These are phyloP conservation scores for Penicillium waksmanii DNA, from an alignment of 495 filamentous ascomycete species.

Conservation along the genomic window DNA sequence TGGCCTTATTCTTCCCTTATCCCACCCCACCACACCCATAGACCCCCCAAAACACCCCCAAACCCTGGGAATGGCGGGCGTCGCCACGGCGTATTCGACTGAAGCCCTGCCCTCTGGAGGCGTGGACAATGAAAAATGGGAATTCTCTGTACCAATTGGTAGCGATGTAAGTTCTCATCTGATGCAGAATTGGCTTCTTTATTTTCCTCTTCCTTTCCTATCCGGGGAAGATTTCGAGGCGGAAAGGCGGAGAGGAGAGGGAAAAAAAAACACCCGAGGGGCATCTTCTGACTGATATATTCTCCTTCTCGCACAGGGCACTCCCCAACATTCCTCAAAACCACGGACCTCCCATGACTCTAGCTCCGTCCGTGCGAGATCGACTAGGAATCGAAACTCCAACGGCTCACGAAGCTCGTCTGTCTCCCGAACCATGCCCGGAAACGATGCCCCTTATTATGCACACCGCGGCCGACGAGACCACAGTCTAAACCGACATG, in stretches of 20 bases:
- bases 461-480: conserved; percentile 47
- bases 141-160: conserved; percentile 49
- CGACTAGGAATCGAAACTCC: conserved; percentile 39
- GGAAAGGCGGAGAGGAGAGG: not conserved
- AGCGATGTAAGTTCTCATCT: conserved; percentile 39
- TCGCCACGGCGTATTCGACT: conserved; percentile 45
- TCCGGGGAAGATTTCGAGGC: not conserved
- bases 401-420: conserved; percentile 48
- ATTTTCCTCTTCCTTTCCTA: not conserved
- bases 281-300: conserved; percentile 10
- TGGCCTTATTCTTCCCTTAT: conserved; percentile 34
- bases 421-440: conserved; percentile 36
- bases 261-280: conserved; percentile 1
- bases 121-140: conserved; percentile 47
- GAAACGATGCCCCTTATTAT: conserved; percentile 32
- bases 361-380: conserved; percentile 31
- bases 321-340: conserved; percentile 33
- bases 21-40: not conserved
- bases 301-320: conserved; percentile 23
- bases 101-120: conserved; percentile 44
- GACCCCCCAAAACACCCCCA: conserved; percentile 4
- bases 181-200: not conserved
- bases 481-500: conserved; percentile 50
- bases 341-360: conserved; percentile 46
- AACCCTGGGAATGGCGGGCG: conserved; percentile 49